phyloP scores from a whole-genome alignment of 2,329 filamentous ascomycete genomes.

The Neopestalotiopsis clavispora region DNA sequence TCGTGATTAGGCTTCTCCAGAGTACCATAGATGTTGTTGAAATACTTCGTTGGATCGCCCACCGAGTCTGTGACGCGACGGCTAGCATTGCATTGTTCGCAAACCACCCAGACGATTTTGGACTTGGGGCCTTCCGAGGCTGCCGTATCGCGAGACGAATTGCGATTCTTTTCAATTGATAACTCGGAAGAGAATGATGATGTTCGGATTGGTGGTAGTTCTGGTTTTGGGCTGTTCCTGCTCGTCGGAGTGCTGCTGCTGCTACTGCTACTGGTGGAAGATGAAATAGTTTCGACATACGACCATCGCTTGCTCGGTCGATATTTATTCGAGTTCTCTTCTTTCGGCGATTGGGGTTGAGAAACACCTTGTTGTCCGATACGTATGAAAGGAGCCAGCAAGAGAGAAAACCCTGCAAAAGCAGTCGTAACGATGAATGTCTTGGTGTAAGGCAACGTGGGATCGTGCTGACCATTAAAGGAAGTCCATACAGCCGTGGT shows the following conservation, averaged over 20 bases:
- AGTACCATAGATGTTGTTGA: slow-evolving; percentile 31
- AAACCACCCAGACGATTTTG: slow-evolving; percentile 37
- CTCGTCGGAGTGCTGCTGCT: too few species aligned
- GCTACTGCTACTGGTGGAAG: background rate
- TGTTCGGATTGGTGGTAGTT: slow-evolving; percentile 27
- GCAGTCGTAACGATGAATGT: slow-evolving; percentile 36
- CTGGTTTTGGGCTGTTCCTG: slow-evolving; percentile 22
- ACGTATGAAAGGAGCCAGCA: slow-evolving; percentile 35
- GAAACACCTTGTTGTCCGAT: slow-evolving; percentile 33
- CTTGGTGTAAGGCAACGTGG: slow-evolving; percentile 32
- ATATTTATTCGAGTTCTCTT: slow-evolving; percentile 18
- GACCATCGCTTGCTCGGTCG: slow-evolving; percentile 38
- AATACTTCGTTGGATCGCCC: slow-evolving; percentile 37
- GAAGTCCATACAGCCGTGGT: slow-evolving; percentile 41
- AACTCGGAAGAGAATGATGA: background rate
- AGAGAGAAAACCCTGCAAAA: slow-evolving; percentile 34
- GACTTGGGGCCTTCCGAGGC: slow-evolving; percentile 20
- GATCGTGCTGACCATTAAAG: slow-evolving; percentile 17
- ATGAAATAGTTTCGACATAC: slow-evolving; percentile 30
- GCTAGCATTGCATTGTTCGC: slow-evolving; percentile 37
- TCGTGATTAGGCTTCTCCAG: slow-evolving; percentile 16
- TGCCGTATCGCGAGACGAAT: slow-evolving; percentile 28
- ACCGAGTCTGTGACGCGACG: slow-evolving; percentile 27
- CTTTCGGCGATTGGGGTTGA: slow-evolving; percentile 11
- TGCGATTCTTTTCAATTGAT: slow-evolving; percentile 21